Conservation (phyloP, 495 filamentous ascomycete species). For the Elasticomyces elasticus region DNA sequence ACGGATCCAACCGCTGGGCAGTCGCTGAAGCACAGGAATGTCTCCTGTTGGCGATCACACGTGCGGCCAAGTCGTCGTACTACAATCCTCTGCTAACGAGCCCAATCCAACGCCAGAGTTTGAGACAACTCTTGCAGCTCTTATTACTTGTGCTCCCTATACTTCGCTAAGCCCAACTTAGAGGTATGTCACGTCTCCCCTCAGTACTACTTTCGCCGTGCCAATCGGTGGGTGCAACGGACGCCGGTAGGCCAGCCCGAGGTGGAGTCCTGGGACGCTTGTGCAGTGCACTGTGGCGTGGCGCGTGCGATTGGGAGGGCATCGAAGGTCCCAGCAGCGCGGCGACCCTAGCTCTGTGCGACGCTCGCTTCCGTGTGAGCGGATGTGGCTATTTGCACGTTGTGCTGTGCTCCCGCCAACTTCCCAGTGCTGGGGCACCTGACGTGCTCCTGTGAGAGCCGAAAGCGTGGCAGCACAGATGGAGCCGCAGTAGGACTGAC, state of each 20-base stretch:
- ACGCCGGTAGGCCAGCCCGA: slow-evolving; percentile 3
- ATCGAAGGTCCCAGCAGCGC: slow-evolving; percentile 18
- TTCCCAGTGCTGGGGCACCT: slow-evolving; percentile 9
- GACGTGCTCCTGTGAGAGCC: slow-evolving; percentile 6
- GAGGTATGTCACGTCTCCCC: not conserved
- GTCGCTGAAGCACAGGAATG: slow-evolving; percentile 8
- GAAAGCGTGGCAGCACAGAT: not conserved
- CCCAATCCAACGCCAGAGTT: slow-evolving; percentile 1
- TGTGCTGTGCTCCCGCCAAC: not conserved
- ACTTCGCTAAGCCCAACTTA: slow-evolving; percentile 9
- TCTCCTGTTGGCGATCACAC: slow-evolving; percentile 2
- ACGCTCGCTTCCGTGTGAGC: slow-evolving; percentile 17
- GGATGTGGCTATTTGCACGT: slow-evolving; percentile 5
- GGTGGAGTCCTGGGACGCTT: slow-evolving; percentile 24
- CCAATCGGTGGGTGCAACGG: slow-evolving; percentile 4
- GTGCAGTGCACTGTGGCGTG: slow-evolving; percentile 22
- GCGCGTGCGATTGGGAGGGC: slow-evolving; percentile 21
- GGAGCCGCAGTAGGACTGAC: slow-evolving; percentile 3
- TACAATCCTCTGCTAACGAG: slow-evolving; percentile 1
- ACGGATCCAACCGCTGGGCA: slow-evolving; percentile 4
- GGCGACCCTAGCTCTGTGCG: slow-evolving; percentile 11
- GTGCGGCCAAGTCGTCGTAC: slow-evolving; percentile 10
- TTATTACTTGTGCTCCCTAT: not conserved
- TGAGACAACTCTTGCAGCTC: slow-evolving; percentile 10
- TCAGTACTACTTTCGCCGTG: slow-evolving; percentile 4